These are phyloP conservation scores for Sungouiella blattae DNA, from an alignment of 805 yeast species.

Conservation along the genomic window DNA sequence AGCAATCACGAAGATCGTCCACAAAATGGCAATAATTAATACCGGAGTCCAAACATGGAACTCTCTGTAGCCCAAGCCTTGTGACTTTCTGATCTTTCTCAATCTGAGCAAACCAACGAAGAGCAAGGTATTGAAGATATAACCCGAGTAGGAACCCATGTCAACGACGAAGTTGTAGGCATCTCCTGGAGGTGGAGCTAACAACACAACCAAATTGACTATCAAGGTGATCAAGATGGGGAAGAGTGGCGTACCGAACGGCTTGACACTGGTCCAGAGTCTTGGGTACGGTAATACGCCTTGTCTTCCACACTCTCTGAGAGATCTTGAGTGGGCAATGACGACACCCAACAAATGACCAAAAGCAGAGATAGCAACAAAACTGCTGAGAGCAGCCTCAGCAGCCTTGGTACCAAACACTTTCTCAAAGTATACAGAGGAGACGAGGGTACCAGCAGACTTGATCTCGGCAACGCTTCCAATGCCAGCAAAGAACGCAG, in stretches of 20 bases:
- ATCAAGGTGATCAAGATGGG: constrained; percentile 22
- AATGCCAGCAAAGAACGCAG: constrained; percentile 32
- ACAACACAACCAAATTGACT: constrained; percentile 23
- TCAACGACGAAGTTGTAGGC: constrained; percentile 32
- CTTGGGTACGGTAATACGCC: constrained; percentile 29
- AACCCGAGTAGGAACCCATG: constrained; percentile 26
- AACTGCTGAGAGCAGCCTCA: constrained; percentile 20
- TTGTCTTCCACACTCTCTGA: constrained; percentile 33
- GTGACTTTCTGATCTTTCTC: constrained; percentile 26
- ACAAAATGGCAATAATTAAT: constrained; percentile 29
- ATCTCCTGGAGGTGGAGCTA: constrained; percentile 35
- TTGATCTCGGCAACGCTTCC: constrained; percentile 22
- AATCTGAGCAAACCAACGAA: constrained; percentile 25
- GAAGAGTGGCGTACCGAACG: constrained; percentile 29
- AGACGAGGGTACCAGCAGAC: constrained; percentile 25
- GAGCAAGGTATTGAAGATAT: constrained; percentile 25
- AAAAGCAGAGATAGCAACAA: constrained; percentile 30
- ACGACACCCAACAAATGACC: constrained; percentile 28
- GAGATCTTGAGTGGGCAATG: constrained; percentile 27
- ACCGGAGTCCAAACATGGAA: constrained; percentile 21
- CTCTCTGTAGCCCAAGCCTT: constrained; percentile 14
- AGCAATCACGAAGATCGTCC: constrained; percentile 35
- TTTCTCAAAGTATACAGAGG: constrained; percentile 26
- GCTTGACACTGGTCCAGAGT: constrained; percentile 28
- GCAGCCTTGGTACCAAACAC: constrained; percentile 28